Conservation (phyloP, 1,284 basidiomycete genomes). For the Cryptococcus deneoformans region DNA sequence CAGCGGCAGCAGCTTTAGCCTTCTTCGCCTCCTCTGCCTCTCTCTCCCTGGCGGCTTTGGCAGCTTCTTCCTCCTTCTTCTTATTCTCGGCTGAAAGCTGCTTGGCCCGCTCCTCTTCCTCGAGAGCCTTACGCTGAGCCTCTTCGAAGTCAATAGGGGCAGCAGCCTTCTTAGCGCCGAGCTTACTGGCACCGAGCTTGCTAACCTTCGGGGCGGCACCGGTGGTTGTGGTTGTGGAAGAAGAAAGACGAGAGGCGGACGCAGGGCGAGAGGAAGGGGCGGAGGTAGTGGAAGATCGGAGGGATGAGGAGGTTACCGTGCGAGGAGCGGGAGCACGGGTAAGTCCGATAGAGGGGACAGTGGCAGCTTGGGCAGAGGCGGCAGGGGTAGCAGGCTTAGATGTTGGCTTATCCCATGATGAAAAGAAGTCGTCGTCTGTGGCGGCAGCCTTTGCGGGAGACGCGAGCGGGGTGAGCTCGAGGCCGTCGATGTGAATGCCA, state of each 20-base stretch:
- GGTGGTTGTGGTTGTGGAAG: slow-evolving; percentile 29
- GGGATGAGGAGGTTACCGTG: slow-evolving; percentile 53
- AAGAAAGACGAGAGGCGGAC: slow-evolving; percentile 29
- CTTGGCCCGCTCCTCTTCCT: slow-evolving; percentile 85
- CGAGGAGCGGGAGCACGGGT: slow-evolving; percentile 29
- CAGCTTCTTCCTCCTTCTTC: slow-evolving; percentile 62
- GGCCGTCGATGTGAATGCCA: slow-evolving; percentile 75
- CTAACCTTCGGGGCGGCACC: slow-evolving; percentile 54
- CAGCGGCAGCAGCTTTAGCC: slow-evolving; percentile 52
- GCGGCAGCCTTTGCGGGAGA: slow-evolving; percentile 50
- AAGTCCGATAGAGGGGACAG: slow-evolving; percentile 43
- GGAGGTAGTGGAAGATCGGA: slow-evolving; percentile 31
- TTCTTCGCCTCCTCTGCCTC: slow-evolving; percentile 58
- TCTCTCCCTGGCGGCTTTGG: slow-evolving; percentile 39
- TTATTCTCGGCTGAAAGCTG: slow-evolving; percentile 84
- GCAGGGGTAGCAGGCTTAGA: slow-evolving; percentile 35
- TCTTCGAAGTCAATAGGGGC: slow-evolving; percentile 83
- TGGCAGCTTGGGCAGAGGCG: slow-evolving; percentile 24
- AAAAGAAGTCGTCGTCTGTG: slow-evolving; percentile 91
- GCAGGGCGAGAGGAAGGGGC: slow-evolving; percentile 57
- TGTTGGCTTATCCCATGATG: slow-evolving; percentile 80
- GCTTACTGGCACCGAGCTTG: slow-evolving; percentile 65
- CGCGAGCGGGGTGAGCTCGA: slow-evolving; percentile 53
- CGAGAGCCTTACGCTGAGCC: slow-evolving; percentile 78
- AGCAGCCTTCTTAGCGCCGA: slow-evolving; percentile 79